Conservation (phyloP, 2,329 filamentous ascomycete genomes). For the Beauveria sp. region DNA sequence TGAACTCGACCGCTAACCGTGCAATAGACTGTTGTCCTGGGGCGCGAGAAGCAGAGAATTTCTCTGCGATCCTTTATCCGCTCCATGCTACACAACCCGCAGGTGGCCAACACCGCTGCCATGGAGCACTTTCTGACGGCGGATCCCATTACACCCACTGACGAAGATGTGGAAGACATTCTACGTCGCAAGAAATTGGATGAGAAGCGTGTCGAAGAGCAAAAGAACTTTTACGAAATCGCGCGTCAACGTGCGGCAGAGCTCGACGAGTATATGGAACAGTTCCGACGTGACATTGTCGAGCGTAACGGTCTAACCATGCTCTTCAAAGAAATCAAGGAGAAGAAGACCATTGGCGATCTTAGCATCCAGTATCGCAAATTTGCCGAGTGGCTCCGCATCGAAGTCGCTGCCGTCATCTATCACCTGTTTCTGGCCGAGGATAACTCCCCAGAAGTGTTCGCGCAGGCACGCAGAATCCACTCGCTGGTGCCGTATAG, state of each 20-base stretch:
- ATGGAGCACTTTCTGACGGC: conserved; percentile 76
- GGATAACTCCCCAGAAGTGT: conserved; percentile 94
- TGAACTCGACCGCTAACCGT: background rate
- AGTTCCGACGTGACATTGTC: conserved; percentile 66
- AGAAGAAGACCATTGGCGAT: conserved; percentile 79
- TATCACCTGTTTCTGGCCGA: conserved; percentile 97
- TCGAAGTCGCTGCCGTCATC: conserved; percentile 91
- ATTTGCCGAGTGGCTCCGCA: conserved; percentile 95
- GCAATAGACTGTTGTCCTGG: conserved; percentile 53
- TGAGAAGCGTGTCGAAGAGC: conserved; percentile 81
- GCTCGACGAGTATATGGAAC: conserved; percentile 95
- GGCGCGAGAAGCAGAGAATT: conserved; percentile 83
- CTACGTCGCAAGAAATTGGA: conserved; percentile 73
- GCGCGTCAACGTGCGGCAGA: conserved; percentile 84
- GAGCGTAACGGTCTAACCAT: conserved; percentile 77
- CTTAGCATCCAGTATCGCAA: conserved; percentile 94
- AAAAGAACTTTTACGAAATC: conserved; percentile 92
- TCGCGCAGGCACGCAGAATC: conserved; percentile 87
- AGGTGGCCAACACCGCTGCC: conserved; percentile 73
- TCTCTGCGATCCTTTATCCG: conserved; percentile 88
- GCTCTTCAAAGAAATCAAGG: conserved; percentile 86
- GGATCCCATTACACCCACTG: conserved; percentile 64
- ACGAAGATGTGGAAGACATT: conserved; percentile 81
- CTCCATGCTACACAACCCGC: conserved; percentile 73
- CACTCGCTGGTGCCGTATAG: conserved; percentile 92